Percentiles rank a stretch among this genome's conserved stretches.
Evolutionary conservation across 202 grass and related monocot species (phyloP).

Genomic region (Miscanthus sacchariflorus): DNA sequence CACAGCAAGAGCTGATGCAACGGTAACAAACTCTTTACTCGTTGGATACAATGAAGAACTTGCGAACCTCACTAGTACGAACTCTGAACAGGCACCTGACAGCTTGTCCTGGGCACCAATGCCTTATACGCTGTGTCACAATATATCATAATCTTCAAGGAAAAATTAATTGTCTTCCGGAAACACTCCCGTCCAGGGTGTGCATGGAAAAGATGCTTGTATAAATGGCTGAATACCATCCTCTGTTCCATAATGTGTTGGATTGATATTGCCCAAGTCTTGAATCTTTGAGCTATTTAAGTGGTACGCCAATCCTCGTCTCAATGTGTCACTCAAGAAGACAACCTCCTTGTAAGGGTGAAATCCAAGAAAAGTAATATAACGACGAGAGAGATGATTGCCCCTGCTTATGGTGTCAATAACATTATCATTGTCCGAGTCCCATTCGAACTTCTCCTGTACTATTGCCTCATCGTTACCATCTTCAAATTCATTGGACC

Average conservation of each 20-base stretch:
- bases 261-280: constrained; percentile 9
- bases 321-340: not conserved
- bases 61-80: too few relatives aligned
- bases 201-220: constrained; percentile 8
- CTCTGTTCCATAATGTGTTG: not conserved
- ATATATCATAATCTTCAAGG: too few relatives aligned
- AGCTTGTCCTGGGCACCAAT: too few relatives aligned
- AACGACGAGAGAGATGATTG: not conserved
- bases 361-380: constrained; percentile 27
- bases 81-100: too few relatives aligned
- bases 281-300: constrained; percentile 4
- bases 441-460: constrained; percentile 15
- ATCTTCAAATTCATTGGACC: not conserved
- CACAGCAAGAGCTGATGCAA: too few relatives aligned
- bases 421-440: constrained; percentile 25
- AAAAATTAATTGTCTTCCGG: not conserved
- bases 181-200: not conserved
- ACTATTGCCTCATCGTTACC: not conserved
- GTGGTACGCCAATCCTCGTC: constrained; percentile 12
- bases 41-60: too few relatives aligned
- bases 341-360: constrained; percentile 25
- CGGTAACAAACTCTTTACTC: too few relatives aligned
- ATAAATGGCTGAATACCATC: constrained; percentile 6
- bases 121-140: too few relatives aligned
- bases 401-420: not conserved